These are phyloP conservation scores for Anisodus tanguticus DNA, from an alignment of 257 asterid genomes.

Conservation along the genomic window DNA sequence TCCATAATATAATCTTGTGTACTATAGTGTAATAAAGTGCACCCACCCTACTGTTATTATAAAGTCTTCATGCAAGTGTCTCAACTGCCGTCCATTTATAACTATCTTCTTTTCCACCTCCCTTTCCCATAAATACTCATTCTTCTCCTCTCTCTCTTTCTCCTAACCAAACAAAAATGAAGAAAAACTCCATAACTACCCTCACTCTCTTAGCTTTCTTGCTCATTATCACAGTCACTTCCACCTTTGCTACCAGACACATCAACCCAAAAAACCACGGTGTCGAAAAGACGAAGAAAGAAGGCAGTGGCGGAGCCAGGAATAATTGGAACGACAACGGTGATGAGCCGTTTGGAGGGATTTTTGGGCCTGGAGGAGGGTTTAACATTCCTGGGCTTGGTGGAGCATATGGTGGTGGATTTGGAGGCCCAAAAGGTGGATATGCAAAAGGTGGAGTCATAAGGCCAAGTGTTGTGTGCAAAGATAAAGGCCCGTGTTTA, in stretches of 20 bases:
- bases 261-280: conserved; percentile 28
- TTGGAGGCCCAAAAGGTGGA: conserved; percentile 79
- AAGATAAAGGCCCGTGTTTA: conserved; percentile 74
- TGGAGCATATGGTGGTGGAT: conserved; percentile 71
- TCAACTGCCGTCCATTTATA: conserved; percentile 61
- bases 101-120: conserved; percentile 22
- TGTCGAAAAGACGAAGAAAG: conserved; percentile 23
- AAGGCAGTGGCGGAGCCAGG: conserved; percentile 33
- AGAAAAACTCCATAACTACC: conserved; percentile 46
- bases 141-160: conserved; percentile 22
- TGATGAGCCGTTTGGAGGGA: conserved; percentile 46
- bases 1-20: not conserved
- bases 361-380: conserved; percentile 58
- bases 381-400: conserved; percentile 77
- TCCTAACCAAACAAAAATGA: not conserved
- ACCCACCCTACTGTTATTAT: conserved; percentile 20
- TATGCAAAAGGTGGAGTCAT: conserved; percentile 49
- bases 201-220: conserved; percentile 37
- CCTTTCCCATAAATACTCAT: conserved; percentile 23
- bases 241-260: conserved; percentile 43
- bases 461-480: conserved; percentile 55
- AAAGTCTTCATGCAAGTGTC: conserved; percentile 31
- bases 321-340: conserved; percentile 16
- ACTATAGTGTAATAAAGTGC: not conserved
- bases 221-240: conserved; percentile 42